Percentiles rank a stretch among this genome's conserved stretches.
phyloP scores from a whole-genome alignment of 1,284 basidiomycete genomes.

The Tilletia indica region DNA sequence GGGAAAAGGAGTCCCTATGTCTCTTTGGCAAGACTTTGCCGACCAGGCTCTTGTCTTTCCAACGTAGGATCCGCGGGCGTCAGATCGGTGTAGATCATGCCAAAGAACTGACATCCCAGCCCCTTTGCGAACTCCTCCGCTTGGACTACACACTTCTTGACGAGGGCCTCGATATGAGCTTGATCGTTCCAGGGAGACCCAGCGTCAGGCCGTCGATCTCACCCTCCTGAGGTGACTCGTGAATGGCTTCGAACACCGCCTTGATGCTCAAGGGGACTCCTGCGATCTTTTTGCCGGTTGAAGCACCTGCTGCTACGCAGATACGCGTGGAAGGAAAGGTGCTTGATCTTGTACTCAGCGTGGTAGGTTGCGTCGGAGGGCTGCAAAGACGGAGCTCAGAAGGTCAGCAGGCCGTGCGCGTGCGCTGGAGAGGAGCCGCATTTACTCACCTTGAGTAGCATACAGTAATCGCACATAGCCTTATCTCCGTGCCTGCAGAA shows the following conservation, averaged over 20 bases:
- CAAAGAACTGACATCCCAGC: constrained; percentile 75
- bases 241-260: too few species aligned
- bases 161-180: constrained; percentile 71
- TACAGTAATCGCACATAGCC: constrained; percentile 99
- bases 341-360: constrained; percentile 86
- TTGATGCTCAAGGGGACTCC: constrained; percentile 95
- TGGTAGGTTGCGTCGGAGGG: constrained; percentile 92
- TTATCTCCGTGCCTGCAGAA: constrained; percentile 93
- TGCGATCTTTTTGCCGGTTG: constrained; percentile 56
- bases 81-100: constrained; percentile 94
- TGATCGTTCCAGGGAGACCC: constrained; percentile 99
- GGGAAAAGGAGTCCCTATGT: too few species aligned
- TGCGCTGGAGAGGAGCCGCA: not conserved
- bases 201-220: too few species aligned
- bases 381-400: constrained; percentile 45
- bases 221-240: too few species aligned
- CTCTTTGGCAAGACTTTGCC: too few species aligned
- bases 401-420: not conserved
- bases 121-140: constrained; percentile 70
- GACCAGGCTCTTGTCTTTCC: too few species aligned
- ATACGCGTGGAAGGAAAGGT: constrained; percentile 92
- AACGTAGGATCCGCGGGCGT: constrained; percentile 69
- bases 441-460: constrained; percentile 78
- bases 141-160: constrained; percentile 63
- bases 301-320: too few species aligned